phyloP scores from a whole-genome alignment of 2,329 filamentous ascomycete species.

The Sclerotinia subarctica region DNA sequence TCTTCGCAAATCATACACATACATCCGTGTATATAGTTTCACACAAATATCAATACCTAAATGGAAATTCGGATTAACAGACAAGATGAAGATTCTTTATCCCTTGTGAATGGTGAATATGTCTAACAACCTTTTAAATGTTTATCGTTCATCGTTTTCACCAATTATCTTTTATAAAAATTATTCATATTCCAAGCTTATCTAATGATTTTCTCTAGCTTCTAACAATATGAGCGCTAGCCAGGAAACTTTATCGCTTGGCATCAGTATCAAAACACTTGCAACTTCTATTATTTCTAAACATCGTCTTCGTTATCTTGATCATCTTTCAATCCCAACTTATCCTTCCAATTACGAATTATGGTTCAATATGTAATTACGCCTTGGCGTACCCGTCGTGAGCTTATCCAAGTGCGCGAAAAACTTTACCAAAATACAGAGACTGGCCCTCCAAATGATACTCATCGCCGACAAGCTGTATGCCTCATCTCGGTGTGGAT shows the following conservation, averaged over 20 bases:
- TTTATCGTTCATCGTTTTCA: too few species aligned
- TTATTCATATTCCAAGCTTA: neutral
- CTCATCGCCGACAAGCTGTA: slow-evolving; percentile 50
- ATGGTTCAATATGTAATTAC: slow-evolving; percentile 73
- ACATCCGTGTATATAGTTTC: neutral
- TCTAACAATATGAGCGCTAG: neutral
- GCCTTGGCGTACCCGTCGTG: slow-evolving; percentile 64
- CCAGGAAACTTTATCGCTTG: neutral
- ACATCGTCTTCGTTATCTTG: neutral
- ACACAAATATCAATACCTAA: slow-evolving; percentile 9
- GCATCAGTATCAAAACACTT: neutral
- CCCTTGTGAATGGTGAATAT: neutral
- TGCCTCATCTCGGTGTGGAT: slow-evolving; percentile 65
- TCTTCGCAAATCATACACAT: neutral
- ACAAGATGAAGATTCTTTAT: neutral
- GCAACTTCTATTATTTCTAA: neutral
- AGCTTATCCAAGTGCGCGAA: slow-evolving; percentile 62
- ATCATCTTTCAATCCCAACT: neutral
- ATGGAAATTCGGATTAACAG: neutral
- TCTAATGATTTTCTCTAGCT: neutral
- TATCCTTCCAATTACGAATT: neutral
- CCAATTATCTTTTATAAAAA: too few species aligned
- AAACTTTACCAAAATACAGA: slow-evolving; percentile 55
- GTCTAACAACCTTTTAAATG: too few species aligned
- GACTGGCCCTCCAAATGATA: slow-evolving; percentile 50